Base-by-base conservation (phyloP, 495 filamentous ascomycete genomes). In the Venustampulla echinocandica region DNA sequence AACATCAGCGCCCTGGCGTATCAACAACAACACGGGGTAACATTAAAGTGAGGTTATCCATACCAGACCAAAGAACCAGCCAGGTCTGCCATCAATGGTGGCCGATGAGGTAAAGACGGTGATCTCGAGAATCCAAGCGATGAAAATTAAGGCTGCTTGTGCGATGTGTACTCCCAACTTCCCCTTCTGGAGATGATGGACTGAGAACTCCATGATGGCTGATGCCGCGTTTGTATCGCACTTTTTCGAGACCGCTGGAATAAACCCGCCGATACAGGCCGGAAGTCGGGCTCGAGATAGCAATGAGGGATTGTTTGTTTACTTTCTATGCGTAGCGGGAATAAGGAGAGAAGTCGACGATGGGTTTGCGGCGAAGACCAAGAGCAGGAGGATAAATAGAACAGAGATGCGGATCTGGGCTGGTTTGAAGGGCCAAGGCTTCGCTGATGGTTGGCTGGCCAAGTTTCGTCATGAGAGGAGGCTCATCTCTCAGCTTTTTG, bases 41-140 rank as follows among this genome's bases (percentile, higher is more conserved):
- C n/a, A n/a, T n/a, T 5, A 37, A 18, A 37, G 6, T 6, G 6
- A 6, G 42, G 24, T 5, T 28, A 34, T 18, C 60, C 81, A 60
- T 77, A 93, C 88, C 71, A 90, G 61, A 44, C 71, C 80, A 57
- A 90, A 90, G 44, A 79, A 85, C 77, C 77, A 93, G 36, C 74
- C 81, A 48, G 80, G 73, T 32, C 79, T 75, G 4, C 84, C 82
- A 58, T 82, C 82, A 38, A 82, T 79, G 14, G 63, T 66, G 17
- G 76, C 75, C 28, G 63, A 65, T 0, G 78, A 82, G 38, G 61
- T 53, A 59, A 89, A 81, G 15, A 92, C 71, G 11, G 79, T 76
- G 50, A 93, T 82, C 45, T 82, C 82, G 25, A 92, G 62, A 44
- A 77, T 79, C 71, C 79, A 87, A 30, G 76, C 74, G 14, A 90